Evolutionary conservation across 2,329 filamentous ascomycete species (phyloP).

Genomic region (Samsoniella hepiali): DNA sequence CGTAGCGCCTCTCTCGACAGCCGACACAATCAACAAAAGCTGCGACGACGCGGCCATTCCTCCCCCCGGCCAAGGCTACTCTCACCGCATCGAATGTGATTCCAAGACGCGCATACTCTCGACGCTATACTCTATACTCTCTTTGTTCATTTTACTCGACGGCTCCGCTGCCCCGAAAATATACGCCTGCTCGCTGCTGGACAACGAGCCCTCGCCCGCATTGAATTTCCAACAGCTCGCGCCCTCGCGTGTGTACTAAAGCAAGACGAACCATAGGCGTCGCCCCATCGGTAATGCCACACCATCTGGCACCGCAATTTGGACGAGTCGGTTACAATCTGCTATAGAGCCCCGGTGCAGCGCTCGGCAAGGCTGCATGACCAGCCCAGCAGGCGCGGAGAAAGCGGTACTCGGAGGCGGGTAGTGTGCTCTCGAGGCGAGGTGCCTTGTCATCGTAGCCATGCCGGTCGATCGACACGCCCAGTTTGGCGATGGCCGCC

Average conservation of each 20-base stretch:
- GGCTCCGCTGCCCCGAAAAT: not conserved
- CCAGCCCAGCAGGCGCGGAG: not conserved
- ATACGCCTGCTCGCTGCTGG: slow-evolving; percentile 9
- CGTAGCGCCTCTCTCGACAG: slow-evolving; percentile 1
- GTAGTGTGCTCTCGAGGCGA: slow-evolving; percentile 3
- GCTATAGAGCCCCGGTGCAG: slow-evolving; percentile 2
- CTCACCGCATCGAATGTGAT: slow-evolving; percentile 13
- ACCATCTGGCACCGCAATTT: not conserved
- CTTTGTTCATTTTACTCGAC: not conserved
- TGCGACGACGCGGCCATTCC: slow-evolving; percentile 3
- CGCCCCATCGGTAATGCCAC: slow-evolving; percentile 4
- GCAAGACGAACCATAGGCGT: not conserved
- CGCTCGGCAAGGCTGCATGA: slow-evolving; percentile 7
- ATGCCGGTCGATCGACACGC: slow-evolving; percentile 36
- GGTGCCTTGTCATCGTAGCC: not conserved
- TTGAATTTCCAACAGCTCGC: not conserved
- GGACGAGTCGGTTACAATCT: not conserved
- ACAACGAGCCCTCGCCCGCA: not conserved
- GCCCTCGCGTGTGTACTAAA: not conserved
- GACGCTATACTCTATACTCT: not conserved
- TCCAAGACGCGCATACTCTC: not conserved
- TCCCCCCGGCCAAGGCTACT: not conserved
- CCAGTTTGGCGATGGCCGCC: slow-evolving; percentile 29
- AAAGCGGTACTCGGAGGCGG: not conserved
- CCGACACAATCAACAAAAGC: not conserved